Conservation (phyloP, 805 yeast species). For the Candida tallmaniae region DNA sequence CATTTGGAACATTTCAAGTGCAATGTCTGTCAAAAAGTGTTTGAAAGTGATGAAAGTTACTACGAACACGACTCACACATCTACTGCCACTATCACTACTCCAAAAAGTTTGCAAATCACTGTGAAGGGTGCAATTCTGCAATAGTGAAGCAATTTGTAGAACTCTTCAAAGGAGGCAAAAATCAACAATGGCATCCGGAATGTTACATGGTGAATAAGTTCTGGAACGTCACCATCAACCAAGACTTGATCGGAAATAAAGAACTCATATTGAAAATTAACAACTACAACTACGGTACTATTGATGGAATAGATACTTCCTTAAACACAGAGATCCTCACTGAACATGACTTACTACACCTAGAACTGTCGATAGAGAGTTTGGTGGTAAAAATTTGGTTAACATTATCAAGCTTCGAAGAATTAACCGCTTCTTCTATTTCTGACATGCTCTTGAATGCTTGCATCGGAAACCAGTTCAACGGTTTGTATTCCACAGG, state of each 20-base stretch:
- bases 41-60: slow-evolving; percentile 88
- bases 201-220: slow-evolving; percentile 95
- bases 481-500: slow-evolving; percentile 71
- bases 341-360: slow-evolving; percentile 28
- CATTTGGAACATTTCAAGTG: slow-evolving; percentile 96
- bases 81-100: slow-evolving; percentile 89
- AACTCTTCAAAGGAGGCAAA: slow-evolving; percentile 83
- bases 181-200: slow-evolving; percentile 99
- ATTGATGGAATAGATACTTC: not conserved
- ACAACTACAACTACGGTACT: not conserved
- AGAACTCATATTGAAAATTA: not conserved
- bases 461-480: slow-evolving; percentile 66
- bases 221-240: slow-evolving; percentile 85
- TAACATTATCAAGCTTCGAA: slow-evolving; percentile 80
- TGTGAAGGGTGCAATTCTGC: slow-evolving; percentile 94
- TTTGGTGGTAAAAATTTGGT: slow-evolving; percentile 69
- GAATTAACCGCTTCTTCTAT: slow-evolving; percentile 87
- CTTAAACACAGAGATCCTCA: slow-evolving; percentile 5
- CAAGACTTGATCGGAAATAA: slow-evolving; percentile 53
- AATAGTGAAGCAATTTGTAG: slow-evolving; percentile 91
- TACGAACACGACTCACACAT: slow-evolving; percentile 80
- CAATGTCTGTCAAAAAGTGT: slow-evolving; percentile 76
- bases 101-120: slow-evolving; percentile 76
- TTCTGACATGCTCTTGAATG: slow-evolving; percentile 83
- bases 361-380: slow-evolving; percentile 64